These are phyloP conservation scores for Phytophthora pseudosyringae DNA, from an alignment of 352 stramenopile genomes.

Conservation along the genomic window DNA sequence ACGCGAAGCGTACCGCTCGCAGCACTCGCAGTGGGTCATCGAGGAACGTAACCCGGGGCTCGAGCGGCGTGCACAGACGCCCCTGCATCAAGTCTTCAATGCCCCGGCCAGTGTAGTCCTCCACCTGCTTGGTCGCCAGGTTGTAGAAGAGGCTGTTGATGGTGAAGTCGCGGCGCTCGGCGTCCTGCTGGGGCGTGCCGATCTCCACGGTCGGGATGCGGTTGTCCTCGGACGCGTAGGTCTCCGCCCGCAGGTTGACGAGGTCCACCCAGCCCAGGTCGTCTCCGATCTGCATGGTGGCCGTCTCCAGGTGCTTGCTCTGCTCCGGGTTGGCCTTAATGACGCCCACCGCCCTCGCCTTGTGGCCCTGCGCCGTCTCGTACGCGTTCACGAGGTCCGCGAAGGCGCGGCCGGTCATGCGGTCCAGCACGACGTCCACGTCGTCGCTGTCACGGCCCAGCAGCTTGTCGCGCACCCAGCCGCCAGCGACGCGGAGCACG, in stretches of 20 bases:
- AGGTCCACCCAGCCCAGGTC: conserved; percentile 95
- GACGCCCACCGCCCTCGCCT: conserved; percentile 58
- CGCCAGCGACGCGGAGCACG: conserved; percentile 96
- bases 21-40: conserved; percentile 98
- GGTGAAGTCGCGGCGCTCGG: conserved; percentile 96
- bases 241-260: conserved; percentile 97
- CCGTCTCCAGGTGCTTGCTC: conserved; percentile 99
- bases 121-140: conserved; percentile 91
- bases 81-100: conserved; percentile 92
- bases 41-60: conserved; percentile 94
- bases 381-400: conserved; percentile 81
- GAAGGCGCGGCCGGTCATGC: conserved; percentile 95
- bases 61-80: conserved; percentile 94
- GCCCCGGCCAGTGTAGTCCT: conserved; percentile 95
- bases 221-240: conserved; percentile 89
- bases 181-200: conserved; percentile 89
- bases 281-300: conserved; percentile 95
- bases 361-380: conserved; percentile 60
- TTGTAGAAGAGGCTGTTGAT: conserved; percentile 99
- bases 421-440: conserved; percentile 98
- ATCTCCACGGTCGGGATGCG: conserved; percentile 74
- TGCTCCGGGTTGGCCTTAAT: conserved; percentile 92
- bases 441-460: conserved; percentile 89
- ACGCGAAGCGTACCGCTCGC: conserved; percentile 96
- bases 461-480: conserved; percentile 99